Conservation (phyloP, 345 rosid species). For the Salix dunnii region DNA sequence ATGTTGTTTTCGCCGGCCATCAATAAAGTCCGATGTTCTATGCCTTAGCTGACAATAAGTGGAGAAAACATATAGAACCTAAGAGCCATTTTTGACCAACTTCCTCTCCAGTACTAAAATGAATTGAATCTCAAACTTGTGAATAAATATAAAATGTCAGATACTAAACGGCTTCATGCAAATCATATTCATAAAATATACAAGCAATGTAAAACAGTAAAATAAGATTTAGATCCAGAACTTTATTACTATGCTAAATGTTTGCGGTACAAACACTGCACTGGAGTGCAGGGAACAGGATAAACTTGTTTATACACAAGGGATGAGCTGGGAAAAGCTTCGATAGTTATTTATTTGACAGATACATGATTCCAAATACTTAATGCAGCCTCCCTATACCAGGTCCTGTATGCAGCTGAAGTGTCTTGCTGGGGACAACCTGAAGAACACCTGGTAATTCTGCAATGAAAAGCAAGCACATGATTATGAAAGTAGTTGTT, state of each 20-base stretch:
- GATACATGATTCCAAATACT: neutral
- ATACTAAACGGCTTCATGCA: neutral
- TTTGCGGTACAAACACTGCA: neutral
- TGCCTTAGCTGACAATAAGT: neutral
- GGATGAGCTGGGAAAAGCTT: neutral
- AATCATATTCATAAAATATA: neutral
- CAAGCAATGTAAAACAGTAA: no score
- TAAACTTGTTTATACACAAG: conserved; percentile 2
- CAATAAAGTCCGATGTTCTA: conserved; percentile 26
- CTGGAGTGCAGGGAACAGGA: neutral
- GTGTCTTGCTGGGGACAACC: conserved; percentile 59
- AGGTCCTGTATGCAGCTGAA: conserved; percentile 58
- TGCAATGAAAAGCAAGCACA: conserved; percentile 26
- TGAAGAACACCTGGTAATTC: conserved; percentile 90
- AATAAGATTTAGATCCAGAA: neutral
- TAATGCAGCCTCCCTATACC: conserved; percentile 32
- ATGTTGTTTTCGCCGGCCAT: conserved; percentile 40
- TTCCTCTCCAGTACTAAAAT: neutral
- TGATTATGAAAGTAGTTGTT: neutral
- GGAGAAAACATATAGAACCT: neutral
- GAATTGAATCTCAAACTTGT: neutral
- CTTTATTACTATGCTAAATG: conserved; percentile 5
- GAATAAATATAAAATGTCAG: neutral
- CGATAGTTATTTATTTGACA: neutral
- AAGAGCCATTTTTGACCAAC: neutral